A percentile compares a stretch with the other conserved stretches of the same genome.
Conservation (phyloP, 2,329 filamentous ascomycete species). For the Hypoxylon sp. region DNA sequence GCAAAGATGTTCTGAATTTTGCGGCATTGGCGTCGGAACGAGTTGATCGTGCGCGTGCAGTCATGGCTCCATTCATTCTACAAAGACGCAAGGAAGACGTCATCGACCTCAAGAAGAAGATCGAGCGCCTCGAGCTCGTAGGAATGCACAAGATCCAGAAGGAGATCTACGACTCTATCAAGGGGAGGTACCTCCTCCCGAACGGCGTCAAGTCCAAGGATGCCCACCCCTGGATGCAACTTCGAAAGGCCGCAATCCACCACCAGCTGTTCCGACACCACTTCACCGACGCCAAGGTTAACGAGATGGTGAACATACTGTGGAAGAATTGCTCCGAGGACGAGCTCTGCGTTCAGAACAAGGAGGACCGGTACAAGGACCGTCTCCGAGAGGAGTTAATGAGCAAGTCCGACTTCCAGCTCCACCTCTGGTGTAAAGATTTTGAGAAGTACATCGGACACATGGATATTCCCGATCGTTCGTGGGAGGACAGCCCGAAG, state of each 20-base stretch:
- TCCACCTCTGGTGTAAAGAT: slow-evolving; percentile 76
- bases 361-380: slow-evolving; percentile 64
- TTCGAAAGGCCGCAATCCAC: slow-evolving; percentile 93
- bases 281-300: slow-evolving; percentile 81
- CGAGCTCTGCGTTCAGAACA: slow-evolving; percentile 60
- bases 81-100: slow-evolving; percentile 95
- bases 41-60: slow-evolving; percentile 87
- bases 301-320: slow-evolving; percentile 82
- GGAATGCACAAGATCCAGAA: slow-evolving; percentile 81
- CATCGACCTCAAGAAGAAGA: slow-evolving; percentile 86
- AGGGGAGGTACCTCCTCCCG: slow-evolving; percentile 74
- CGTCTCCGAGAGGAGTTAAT: slow-evolving; percentile 71
- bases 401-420: slow-evolving; percentile 73
- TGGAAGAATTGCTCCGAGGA: slow-evolving; percentile 75
- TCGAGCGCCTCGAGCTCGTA: slow-evolving; percentile 83
- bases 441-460: slow-evolving; percentile 66
- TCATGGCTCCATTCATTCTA: slow-evolving; percentile 95
- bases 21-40: slow-evolving; percentile 89
- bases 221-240: slow-evolving; percentile 85
- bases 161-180: slow-evolving; percentile 77
- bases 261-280: slow-evolving; percentile 87
- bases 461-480: slow-evolving; percentile 68
- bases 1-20: slow-evolving; percentile 83
- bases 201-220: slow-evolving; percentile 72
- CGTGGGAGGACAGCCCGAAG: slow-evolving; percentile 81